phyloP scores from a whole-genome alignment of 768 basidiomycete genomes.

The Tulasnella sp. region DNA sequence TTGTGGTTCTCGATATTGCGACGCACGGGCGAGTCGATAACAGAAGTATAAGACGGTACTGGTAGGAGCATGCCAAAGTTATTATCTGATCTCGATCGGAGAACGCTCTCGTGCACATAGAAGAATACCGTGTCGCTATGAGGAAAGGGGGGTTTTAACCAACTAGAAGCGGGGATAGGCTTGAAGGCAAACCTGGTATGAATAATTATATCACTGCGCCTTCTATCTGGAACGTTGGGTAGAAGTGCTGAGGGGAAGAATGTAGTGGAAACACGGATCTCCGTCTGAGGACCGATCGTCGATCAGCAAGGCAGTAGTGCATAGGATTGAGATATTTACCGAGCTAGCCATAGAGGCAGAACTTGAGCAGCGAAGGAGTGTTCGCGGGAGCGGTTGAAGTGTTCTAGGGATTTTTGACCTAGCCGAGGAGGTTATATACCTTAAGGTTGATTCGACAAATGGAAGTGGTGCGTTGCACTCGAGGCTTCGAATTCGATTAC shows the following conservation, averaged over 20 bases:
- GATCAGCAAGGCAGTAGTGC: not conserved
- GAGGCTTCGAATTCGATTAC: not conserved
- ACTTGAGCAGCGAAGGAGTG: not conserved
- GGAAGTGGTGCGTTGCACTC: not conserved
- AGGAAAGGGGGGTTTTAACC: not conserved
- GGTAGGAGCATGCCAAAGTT: slow-evolving; percentile 52
- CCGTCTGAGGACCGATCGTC: not conserved
- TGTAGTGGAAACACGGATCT: slow-evolving; percentile 6
- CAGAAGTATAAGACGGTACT: not conserved
- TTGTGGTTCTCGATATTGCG: not conserved
- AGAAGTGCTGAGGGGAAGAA: slow-evolving; percentile 15
- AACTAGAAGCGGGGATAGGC: too few relatives aligned
- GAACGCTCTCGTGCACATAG: slow-evolving; percentile 68
- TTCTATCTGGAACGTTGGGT: not conserved
- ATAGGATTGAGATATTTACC: not conserved
- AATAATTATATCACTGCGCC: not conserved
- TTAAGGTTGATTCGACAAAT: not conserved
- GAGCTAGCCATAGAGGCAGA: not conserved
- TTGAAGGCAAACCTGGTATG: not conserved
- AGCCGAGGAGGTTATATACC: slow-evolving; percentile 10
- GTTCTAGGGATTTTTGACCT: not conserved
- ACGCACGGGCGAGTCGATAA: slow-evolving; percentile 42
- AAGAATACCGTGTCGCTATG: slow-evolving; percentile 74
- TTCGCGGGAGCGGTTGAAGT: not conserved
- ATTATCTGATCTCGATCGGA: slow-evolving; percentile 66